Evolutionary conservation across 1,139 yeast species (phyloP).

Genomic region (Geotrichum bryndzae): DNA sequence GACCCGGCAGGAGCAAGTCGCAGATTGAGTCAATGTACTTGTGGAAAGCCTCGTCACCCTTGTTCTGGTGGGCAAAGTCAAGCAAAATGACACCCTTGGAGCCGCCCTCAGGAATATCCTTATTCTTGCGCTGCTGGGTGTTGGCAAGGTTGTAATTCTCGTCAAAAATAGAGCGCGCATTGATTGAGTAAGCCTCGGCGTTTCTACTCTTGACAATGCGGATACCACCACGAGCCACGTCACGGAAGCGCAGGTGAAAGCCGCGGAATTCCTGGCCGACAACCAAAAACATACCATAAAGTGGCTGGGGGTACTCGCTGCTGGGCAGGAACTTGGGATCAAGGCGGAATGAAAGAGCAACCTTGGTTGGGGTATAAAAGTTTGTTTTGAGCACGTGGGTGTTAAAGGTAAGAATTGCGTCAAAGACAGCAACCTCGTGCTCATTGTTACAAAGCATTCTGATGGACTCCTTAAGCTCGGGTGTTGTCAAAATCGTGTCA

Average conservation of each 20-base stretch:
- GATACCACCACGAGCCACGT: slow-evolving; percentile 97
- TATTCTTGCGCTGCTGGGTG: slow-evolving; percentile 94
- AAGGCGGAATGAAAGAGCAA: slow-evolving; percentile 88
- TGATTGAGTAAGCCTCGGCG: slow-evolving; percentile 76
- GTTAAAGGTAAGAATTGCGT: slow-evolving; percentile 79
- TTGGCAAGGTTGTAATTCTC: slow-evolving; percentile 94
- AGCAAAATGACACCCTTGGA: slow-evolving; percentile 93
- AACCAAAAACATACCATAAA: slow-evolving; percentile 90
- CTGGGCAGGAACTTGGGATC: slow-evolving; percentile 79
- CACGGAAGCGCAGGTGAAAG: slow-evolving; percentile 94
- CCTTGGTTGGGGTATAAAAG: slow-evolving; percentile 89
- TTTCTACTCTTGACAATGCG: slow-evolving; percentile 89
- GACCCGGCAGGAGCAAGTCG: slow-evolving; percentile 71
- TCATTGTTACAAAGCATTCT: slow-evolving; percentile 67
- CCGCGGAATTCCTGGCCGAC: slow-evolving; percentile 97
- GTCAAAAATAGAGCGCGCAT: slow-evolving; percentile 84
- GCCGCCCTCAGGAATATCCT: slow-evolving; percentile 99
- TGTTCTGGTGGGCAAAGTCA: slow-evolving; percentile 69
- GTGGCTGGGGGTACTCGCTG: slow-evolving; percentile 84
- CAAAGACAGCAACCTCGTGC: slow-evolving; percentile 74
- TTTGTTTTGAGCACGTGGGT: slow-evolving; percentile 86
- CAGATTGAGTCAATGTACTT: slow-evolving; percentile 89
- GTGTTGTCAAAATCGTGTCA: slow-evolving; percentile 67
- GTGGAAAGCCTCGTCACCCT: slow-evolving; percentile 80
- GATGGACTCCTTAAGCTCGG: slow-evolving; percentile 65